A percentile compares a stretch with the other conserved stretches of the same genome.
phyloP scores from a whole-genome alignment of 1,139 yeast species.

The Saccharomyces hybrid region DNA sequence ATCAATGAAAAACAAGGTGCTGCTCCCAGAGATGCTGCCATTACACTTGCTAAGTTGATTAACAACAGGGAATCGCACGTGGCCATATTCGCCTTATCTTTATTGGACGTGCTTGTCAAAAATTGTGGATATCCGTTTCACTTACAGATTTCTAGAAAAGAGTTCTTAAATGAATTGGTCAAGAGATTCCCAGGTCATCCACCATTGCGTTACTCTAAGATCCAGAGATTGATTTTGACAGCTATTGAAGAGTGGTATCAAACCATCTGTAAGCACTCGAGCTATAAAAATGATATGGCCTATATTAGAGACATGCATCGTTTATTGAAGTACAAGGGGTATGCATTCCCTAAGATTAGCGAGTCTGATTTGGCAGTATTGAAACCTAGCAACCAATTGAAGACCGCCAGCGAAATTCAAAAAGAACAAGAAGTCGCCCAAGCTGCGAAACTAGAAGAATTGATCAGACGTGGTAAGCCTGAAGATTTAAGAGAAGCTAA shows the following conservation, averaged over 20 bases:
- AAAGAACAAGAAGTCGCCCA: conserved; percentile 87
- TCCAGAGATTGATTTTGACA: conserved; percentile 74
- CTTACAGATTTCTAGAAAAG: conserved; percentile 86
- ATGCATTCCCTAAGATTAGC: conserved; percentile 81
- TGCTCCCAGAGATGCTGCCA: conserved; percentile 86
- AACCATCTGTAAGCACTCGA: conserved; percentile 81
- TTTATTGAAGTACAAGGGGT: conserved; percentile 73
- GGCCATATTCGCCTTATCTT: conserved; percentile 44
- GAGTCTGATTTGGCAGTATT: conserved; percentile 86
- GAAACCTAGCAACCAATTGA: conserved; percentile 76
- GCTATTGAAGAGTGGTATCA: conserved; percentile 95
- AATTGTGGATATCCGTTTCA: conserved; percentile 98
- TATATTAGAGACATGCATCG: conserved; percentile 94
- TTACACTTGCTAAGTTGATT: conserved; percentile 72
- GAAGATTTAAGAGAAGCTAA: conserved; percentile 92
- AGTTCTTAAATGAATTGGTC: conserved; percentile 85
- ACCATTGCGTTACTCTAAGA: conserved; percentile 69
- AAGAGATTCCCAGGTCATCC: conserved; percentile 91
- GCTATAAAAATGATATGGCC: conserved; percentile 83
- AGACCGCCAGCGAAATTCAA: conserved; percentile 80
- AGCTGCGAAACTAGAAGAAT: conserved; percentile 87
- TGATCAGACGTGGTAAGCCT: conserved; percentile 89
- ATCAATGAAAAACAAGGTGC: conserved; percentile 86
- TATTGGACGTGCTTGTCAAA: conserved; percentile 81
- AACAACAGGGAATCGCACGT: conserved; percentile 77